Conservation (phyloP, 176 grass and related monocot genomes). For the Oropetium thomaeum region DNA sequence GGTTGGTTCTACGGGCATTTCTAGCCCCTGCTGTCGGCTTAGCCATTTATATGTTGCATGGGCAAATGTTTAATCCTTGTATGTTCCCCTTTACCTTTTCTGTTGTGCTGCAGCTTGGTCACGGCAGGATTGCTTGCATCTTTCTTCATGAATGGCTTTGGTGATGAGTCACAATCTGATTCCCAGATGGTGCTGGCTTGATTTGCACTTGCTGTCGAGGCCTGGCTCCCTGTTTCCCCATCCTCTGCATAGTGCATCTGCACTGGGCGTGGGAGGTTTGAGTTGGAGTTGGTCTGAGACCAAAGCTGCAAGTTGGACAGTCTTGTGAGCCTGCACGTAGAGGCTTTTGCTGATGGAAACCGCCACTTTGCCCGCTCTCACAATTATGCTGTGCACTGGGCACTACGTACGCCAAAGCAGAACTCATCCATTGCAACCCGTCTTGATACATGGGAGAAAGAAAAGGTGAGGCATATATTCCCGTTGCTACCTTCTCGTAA, state of each 20-base stretch:
- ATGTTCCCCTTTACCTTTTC: constrained; percentile 38
- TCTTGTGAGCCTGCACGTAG: constrained; percentile 42
- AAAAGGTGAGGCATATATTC: constrained; percentile 22
- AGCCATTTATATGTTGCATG: constrained; percentile 28
- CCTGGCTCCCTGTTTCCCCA: constrained; percentile 34
- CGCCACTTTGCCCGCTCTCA: constrained; percentile 24
- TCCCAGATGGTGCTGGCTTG: constrained; percentile 48
- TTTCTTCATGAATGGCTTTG: constrained; percentile 48
- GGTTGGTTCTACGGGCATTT: constrained; percentile 32
- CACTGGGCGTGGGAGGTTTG: constrained; percentile 8
- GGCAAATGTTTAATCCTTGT: constrained; percentile 36
- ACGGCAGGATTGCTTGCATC: constrained; percentile 44
- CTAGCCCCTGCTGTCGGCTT: constrained; percentile 30
- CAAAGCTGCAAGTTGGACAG: constrained; percentile 32
- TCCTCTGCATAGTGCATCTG: constrained; percentile 33
- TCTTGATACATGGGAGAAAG: constrained; percentile 41
- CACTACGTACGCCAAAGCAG: constrained; percentile 8
- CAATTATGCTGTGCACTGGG: background rate
- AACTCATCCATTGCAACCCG: constrained; percentile 29
- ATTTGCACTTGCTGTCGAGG: constrained; percentile 43
- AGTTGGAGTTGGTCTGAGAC: constrained; percentile 22
- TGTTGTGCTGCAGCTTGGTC: constrained; percentile 38
- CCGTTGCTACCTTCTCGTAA: constrained; percentile 16
- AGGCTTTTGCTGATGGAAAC: constrained; percentile 34
- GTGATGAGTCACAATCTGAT: constrained; percentile 40